These are phyloP conservation scores for Colletotrichum sansevieriae DNA, from an alignment of 2,329 filamentous ascomycete species.

Conservation along the genomic window DNA sequence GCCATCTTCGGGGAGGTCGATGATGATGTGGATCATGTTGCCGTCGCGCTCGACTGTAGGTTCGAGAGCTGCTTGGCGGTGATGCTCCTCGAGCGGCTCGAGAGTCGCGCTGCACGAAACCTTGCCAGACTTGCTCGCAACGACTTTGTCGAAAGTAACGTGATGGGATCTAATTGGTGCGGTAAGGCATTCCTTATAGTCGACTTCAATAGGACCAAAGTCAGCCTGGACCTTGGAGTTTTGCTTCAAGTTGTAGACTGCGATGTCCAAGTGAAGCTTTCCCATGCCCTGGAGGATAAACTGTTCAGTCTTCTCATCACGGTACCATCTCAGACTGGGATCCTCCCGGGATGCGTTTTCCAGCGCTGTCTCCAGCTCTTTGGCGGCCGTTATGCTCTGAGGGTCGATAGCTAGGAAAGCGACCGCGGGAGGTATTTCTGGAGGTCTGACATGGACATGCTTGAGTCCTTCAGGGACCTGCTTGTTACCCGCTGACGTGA, in stretches of 20 bases:
- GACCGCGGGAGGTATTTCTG: slow-evolving; percentile 90
- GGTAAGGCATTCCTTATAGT: slow-evolving; percentile 88
- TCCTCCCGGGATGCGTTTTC: slow-evolving; percentile 89
- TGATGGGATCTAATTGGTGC: slow-evolving; percentile 67
- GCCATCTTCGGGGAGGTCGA: slow-evolving; percentile 61
- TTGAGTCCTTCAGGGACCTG: slow-evolving; percentile 77
- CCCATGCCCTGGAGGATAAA: slow-evolving; percentile 97
- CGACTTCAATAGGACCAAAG: slow-evolving; percentile 94
- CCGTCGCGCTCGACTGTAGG: slow-evolving; percentile 71
- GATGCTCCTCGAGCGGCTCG: slow-evolving; percentile 66
- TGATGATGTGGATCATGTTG: slow-evolving; percentile 74
- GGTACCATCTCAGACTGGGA: slow-evolving; percentile 86
- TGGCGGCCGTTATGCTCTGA: slow-evolving; percentile 81
- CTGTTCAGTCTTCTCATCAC: slow-evolving; percentile 91
- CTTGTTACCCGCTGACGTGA: slow-evolving; percentile 75
- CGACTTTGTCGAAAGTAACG: slow-evolving; percentile 79
- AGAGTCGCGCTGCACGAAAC: slow-evolving; percentile 80
- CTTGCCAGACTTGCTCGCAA: slow-evolving; percentile 84
- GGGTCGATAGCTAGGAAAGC: slow-evolving; percentile 96
- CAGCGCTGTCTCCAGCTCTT: slow-evolving; percentile 81
- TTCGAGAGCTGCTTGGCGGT: slow-evolving; percentile 54
- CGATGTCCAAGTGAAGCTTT: slow-evolving; percentile 94
- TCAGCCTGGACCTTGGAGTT: slow-evolving; percentile 88
- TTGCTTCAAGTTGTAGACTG: slow-evolving; percentile 86
- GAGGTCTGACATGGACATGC: slow-evolving; percentile 85